These are phyloP conservation scores for Gaeumannomyces sp. DNA, from an alignment of 2,329 filamentous ascomycete species.

Conservation along the genomic window DNA sequence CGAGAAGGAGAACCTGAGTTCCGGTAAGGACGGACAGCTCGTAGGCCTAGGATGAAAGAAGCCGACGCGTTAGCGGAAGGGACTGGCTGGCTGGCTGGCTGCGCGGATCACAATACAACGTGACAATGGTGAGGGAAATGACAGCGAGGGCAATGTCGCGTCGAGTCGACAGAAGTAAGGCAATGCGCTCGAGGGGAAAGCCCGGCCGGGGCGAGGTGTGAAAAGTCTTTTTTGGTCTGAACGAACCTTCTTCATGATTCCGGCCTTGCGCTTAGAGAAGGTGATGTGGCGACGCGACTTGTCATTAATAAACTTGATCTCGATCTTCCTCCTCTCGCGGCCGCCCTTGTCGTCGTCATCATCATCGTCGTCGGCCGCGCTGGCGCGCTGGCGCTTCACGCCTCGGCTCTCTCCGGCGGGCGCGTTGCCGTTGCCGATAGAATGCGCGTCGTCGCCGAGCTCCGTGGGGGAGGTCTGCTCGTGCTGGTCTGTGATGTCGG, in stretches of 20 bases:
- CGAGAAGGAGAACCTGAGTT: conserved; percentile 91
- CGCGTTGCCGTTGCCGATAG: conserved; percentile 66
- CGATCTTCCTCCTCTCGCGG: conserved; percentile 97
- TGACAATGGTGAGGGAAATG: background rate
- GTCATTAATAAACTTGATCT: conserved; percentile 99
- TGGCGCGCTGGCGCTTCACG: conserved; percentile 81
- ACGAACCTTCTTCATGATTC: conserved; percentile 99
- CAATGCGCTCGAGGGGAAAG: background rate
- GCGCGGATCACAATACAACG: background rate
- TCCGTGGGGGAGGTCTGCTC: conserved; percentile 69
- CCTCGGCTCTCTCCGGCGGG: conserved; percentile 66
- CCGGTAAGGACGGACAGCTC: conserved; percentile 95
- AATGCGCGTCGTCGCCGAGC: conserved; percentile 61
- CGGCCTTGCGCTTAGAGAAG: conserved; percentile 98
- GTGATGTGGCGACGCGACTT: conserved; percentile 99
- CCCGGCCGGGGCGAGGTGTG: background rate
- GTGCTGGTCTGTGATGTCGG: conserved; percentile 74
- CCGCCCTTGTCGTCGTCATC: conserved; percentile 97
- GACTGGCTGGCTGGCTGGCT: background rate
- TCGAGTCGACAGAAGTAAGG: background rate
- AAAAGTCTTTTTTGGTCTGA: conserved; percentile 9
- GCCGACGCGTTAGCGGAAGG: conserved; percentile 12
- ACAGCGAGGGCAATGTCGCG: background rate
- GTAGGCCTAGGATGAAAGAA: conserved; percentile 59
- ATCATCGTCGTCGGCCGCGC: conserved; percentile 85